phyloP scores from a whole-genome alignment of 1,139 yeast species.

The Taphrina flavorubra region DNA sequence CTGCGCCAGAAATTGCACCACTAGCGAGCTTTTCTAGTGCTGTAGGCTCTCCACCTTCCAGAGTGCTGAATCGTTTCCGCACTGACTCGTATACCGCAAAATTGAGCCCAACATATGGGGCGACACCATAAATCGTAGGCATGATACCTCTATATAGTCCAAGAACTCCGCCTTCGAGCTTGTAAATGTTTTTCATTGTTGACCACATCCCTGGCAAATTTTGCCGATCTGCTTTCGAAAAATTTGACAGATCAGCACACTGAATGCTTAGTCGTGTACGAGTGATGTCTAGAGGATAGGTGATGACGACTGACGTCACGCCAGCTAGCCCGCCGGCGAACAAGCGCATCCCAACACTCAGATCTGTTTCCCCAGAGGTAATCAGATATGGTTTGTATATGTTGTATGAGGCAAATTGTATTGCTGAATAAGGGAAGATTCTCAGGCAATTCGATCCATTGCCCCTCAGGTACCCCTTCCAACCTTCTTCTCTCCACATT shows the following conservation, averaged over 20 bases:
- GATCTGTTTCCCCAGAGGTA: constrained; percentile 50
- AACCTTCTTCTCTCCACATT: constrained; percentile 89
- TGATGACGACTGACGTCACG: constrained; percentile 74
- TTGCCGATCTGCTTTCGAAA: constrained; percentile 45
- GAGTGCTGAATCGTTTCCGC: constrained; percentile 60
- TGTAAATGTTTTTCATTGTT: constrained; percentile 65
- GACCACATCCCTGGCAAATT: constrained; percentile 67
- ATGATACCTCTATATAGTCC: constrained; percentile 84
- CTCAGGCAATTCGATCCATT: constrained; percentile 87
- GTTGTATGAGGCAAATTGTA: constrained; percentile 88
- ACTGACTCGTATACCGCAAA: constrained; percentile 86
- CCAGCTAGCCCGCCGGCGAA: constrained; percentile 85
- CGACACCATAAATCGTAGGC: constrained; percentile 92
- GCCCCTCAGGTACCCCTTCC: constrained; percentile 86
- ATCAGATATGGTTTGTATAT: constrained; percentile 61
- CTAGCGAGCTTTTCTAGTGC: constrained; percentile 67
- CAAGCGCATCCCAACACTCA: constrained; percentile 64
- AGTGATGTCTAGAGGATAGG: constrained; percentile 90
- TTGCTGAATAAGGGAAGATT: constrained; percentile 92
- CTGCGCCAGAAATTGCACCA: constrained; percentile 89
- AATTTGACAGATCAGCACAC: constrained; percentile 66
- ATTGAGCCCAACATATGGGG: constrained; percentile 93
- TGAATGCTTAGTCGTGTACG: constrained; percentile 88
- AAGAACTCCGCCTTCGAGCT: constrained; percentile 76
- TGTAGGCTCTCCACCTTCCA: constrained; percentile 51